These are phyloP conservation scores for Phytophthora melonis DNA, from an alignment of 352 stramenopile genomes.

Conservation along the genomic window DNA sequence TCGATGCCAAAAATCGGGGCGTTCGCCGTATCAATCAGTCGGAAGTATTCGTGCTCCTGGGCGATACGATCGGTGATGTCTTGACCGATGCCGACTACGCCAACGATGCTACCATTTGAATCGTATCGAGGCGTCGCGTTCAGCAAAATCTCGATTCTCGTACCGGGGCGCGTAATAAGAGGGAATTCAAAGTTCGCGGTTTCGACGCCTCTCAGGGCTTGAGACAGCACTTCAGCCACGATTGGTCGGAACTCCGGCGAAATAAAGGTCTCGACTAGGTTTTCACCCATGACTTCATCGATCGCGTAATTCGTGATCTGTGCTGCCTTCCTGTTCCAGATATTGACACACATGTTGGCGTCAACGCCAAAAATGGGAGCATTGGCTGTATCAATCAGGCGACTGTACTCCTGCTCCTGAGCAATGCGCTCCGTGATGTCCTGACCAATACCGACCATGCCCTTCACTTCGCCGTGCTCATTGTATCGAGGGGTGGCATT, in stretches of 20 bases:
- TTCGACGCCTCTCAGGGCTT: conserved; percentile 77
- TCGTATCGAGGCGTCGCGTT: conserved; percentile 51
- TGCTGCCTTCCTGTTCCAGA: conserved; percentile 91
- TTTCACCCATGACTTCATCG: conserved; percentile 86
- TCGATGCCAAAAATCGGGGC: conserved; percentile 89
- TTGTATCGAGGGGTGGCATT: conserved; percentile 72
- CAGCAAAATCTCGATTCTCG: conserved; percentile 60
- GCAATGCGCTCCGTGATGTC: conserved; percentile 72
- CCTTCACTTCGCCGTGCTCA: conserved; percentile 70
- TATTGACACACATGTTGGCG: conserved; percentile 70
- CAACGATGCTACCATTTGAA: conserved; percentile 68
- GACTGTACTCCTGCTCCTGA: conserved; percentile 77
- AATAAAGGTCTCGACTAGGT: conserved; percentile 90
- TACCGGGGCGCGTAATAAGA: conserved; percentile 77
- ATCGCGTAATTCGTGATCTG: conserved; percentile 92
- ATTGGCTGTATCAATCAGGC: conserved; percentile 88
- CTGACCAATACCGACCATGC: conserved; percentile 82
- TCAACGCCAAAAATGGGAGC: conserved; percentile 75
- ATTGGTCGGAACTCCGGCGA: conserved; percentile 76
- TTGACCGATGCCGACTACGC: conserved; percentile 73
- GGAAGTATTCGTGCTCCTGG: conserved; percentile 87
- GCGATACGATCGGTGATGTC: conserved; percentile 79
- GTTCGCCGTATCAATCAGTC: conserved; percentile 77
- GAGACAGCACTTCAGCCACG: conserved; percentile 79
- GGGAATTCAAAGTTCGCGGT: conserved; percentile 93